Conservation (phyloP, 768 basidiomycete species). For the Chiua virens region DNA sequence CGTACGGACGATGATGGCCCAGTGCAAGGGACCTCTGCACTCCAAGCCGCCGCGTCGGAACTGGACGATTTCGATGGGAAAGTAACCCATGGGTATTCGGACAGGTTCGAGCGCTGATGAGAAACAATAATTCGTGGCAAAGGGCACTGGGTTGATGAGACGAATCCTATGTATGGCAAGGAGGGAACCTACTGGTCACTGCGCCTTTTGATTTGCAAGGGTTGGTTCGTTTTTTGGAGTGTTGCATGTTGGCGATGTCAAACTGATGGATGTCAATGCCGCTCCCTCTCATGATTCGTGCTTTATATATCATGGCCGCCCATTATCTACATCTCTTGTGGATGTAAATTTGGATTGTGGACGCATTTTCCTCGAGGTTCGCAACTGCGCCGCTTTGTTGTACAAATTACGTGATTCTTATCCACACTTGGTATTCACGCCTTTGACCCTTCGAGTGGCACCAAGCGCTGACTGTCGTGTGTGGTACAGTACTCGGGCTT, state of each 20-base stretch:
- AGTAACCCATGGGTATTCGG: constrained; percentile 15
- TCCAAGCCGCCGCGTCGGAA: constrained; percentile 32
- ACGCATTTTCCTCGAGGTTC: no score
- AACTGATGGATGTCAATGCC: not conserved
- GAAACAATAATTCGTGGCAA: not conserved
- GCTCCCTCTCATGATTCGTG: not conserved
- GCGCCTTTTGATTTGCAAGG: not conserved
- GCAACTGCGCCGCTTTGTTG: no score
- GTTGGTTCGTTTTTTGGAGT: not conserved
- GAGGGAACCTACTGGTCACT: constrained; percentile 7
- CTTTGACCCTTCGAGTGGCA: no score
- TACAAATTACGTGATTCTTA: no score
- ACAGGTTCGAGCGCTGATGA: constrained; percentile 17
- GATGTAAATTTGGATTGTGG: no score
- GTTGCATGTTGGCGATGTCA: not conserved
- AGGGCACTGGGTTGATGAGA: not conserved
- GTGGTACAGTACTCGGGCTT: no score
- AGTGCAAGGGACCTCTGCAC: constrained; percentile 20
- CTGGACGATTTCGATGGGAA: constrained; percentile 27
- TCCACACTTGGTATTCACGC: no score
- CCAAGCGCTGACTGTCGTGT: no score
- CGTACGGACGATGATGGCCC: constrained; percentile 28
- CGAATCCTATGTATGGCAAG: not conserved
- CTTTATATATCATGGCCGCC: constrained; percentile 13
- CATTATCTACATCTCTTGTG: no score